These are phyloP conservation scores for Stipa capillata DNA, from an alignment of 176 grass and related monocot genomes.

Conservation along the genomic window DNA sequence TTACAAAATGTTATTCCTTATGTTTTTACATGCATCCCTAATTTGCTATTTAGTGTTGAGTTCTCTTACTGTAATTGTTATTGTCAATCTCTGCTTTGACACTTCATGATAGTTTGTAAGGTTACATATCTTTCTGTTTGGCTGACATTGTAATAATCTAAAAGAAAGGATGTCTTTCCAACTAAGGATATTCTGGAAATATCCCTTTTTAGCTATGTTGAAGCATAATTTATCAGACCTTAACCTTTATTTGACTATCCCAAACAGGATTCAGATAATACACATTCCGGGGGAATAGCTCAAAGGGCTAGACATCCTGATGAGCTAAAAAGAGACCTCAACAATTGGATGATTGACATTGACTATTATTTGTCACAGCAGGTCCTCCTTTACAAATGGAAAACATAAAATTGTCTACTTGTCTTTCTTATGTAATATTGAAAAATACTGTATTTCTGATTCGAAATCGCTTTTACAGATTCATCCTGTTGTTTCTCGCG, in stretches of 20 bases:
- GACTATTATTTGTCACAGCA: slow-evolving; percentile 97
- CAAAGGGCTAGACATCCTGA: slow-evolving; percentile 96
- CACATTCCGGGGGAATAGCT: slow-evolving; percentile 69
- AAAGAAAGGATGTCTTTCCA: not conserved
- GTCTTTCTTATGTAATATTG: not conserved
- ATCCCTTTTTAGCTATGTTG: slow-evolving; percentile 8
- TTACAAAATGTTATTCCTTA: not conserved
- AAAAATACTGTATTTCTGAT: not conserved
- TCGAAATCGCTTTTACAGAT: slow-evolving; percentile 59
- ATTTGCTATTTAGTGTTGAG: not conserved
- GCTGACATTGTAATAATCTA: not conserved
- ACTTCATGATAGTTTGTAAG: not conserved
- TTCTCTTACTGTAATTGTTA: not conserved
- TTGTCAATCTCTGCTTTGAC: slow-evolving; percentile 5
- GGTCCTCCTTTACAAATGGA: slow-evolving; percentile 30
- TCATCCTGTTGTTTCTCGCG: slow-evolving; percentile 93
- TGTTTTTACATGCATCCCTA: not conserved
- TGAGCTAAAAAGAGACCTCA: slow-evolving; percentile 64
- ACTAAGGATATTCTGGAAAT: not conserved
- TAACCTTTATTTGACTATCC: slow-evolving; percentile 20
- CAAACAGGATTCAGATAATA: slow-evolving; percentile 45
- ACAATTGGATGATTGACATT: slow-evolving; percentile 86
- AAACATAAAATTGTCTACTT: slow-evolving; percentile 6
- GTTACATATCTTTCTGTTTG: not conserved
- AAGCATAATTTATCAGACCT: slow-evolving; percentile 12